phyloP scores from a whole-genome alignment of 2,329 filamentous ascomycete species.

The Cordyceps pruinosa region DNA sequence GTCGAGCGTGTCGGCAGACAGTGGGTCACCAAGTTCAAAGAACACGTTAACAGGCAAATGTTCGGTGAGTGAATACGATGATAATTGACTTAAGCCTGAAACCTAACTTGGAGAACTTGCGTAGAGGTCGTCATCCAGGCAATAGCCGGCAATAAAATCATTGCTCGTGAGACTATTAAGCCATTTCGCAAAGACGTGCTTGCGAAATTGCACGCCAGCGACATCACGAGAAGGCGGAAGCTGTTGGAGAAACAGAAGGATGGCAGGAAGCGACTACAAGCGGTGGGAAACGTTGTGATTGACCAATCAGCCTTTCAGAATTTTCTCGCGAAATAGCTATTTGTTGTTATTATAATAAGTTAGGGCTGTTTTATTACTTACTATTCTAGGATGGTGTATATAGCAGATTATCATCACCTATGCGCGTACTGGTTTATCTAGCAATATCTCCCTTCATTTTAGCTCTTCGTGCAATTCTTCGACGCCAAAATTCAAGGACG shows the following conservation, averaged over 20 bases:
- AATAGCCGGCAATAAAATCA: constrained; percentile 70
- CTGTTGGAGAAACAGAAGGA: constrained; percentile 95
- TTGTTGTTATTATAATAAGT: not conserved
- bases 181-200: constrained; percentile 94
- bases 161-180: constrained; percentile 92
- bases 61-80: constrained; percentile 45
- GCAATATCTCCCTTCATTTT: too few species aligned
- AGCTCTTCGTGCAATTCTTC: too few species aligned
- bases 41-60: constrained; percentile 94
- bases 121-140: constrained; percentile 88
- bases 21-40: constrained; percentile 95
- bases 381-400: not conserved
- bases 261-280: constrained; percentile 77
- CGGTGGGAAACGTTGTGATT: constrained; percentile 88
- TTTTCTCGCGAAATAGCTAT: constrained; percentile 71
- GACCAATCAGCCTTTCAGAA: constrained; percentile 93
- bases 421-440: too few species aligned
- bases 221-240: constrained; percentile 76
- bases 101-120: not conserved
- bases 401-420: too few species aligned
- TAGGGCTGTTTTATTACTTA: too few species aligned
- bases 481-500: too few species aligned
- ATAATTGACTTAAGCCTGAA: too few species aligned
- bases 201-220: constrained; percentile 85
- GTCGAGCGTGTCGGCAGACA: constrained; percentile 70